Percentiles rank a stretch among this genome's conserved stretches.
These are phyloP conservation scores for Mycotypha africana DNA, from an alignment of 371 early-diverging fungal species.

Conservation along the genomic window DNA sequence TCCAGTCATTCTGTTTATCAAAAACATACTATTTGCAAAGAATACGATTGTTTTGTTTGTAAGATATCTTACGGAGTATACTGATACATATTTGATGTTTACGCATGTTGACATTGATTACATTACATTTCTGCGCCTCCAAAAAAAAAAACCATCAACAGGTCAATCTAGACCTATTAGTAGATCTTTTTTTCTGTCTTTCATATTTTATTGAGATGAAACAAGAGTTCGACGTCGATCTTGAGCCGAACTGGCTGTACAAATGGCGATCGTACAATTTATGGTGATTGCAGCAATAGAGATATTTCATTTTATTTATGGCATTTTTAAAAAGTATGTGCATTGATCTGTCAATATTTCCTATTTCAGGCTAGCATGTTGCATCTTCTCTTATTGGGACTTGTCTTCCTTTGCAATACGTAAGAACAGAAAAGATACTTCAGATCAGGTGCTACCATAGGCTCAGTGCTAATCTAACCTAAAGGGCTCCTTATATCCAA, in stretches of 20 bases:
- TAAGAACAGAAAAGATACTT: slow-evolving; percentile 5
- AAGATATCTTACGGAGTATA: not conserved
- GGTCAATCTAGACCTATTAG: slow-evolving; percentile 52
- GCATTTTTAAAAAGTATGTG: not conserved
- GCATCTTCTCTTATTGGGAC: slow-evolving; percentile 37
- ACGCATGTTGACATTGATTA: too few species aligned
- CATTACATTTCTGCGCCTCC: too few species aligned
- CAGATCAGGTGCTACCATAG: not conserved
- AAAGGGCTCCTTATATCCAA: slow-evolving; percentile 19
- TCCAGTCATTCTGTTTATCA: slow-evolving; percentile 5
- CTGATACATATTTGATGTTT: not conserved
- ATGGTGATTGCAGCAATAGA: slow-evolving; percentile 27
- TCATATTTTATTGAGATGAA: slow-evolving; percentile 65
- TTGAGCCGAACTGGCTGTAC: slow-evolving; percentile 57
- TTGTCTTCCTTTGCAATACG: slow-evolving; percentile 35
- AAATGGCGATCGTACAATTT: slow-evolving; percentile 48
- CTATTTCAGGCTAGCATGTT: slow-evolving; percentile 38
- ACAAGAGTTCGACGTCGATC: slow-evolving; percentile 36
- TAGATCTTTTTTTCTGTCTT: slow-evolving; percentile 59
- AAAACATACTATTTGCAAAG: slow-evolving; percentile 15
- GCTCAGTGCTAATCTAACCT: not conserved
- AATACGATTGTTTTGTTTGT: slow-evolving; percentile 21
- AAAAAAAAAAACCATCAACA: too few species aligned
- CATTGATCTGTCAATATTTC: too few species aligned
- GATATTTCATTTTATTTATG: not conserved